Evolutionary conservation across 108 stramenopile species (phyloP), one percentile per base, ranked within the genome.

Genomic region (Stephanodiscus minutulus): DNA sequence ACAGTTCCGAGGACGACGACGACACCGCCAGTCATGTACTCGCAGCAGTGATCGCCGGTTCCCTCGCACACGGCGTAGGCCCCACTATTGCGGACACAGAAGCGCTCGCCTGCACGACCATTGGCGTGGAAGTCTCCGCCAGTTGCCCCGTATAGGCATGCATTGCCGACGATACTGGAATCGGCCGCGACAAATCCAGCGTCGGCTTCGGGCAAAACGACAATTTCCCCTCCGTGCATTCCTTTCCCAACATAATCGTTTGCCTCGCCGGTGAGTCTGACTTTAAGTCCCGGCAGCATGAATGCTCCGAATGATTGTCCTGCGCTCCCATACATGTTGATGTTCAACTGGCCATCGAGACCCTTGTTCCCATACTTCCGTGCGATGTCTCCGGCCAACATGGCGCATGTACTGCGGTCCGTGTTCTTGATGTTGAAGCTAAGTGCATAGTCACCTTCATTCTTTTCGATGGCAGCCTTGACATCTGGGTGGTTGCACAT

Each of bases 211-310:
- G 98, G 97, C 41, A 94, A 88, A 18, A 97, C 88, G 47, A 91
- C 87, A 54, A 98, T 89, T 66, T 93, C 88, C 61, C 97, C 98
- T 52, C 98, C 97, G 72, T 91, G 91, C 70, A 97, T 90, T 7
- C 96, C 94, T 84, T 98, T 98, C 79, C 96, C 96, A 22, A 98
- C 98, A 73, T 97, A 97, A 76, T 98, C 98, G 81, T 98, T 97
- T 3, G 95, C 96, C 78, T 98, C 98, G 29, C 98, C 98, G 43
- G 85, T 87, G 25, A 98, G 82, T 61, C 92, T 83, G 21, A 98
- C 78, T 59, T 76, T 87, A 68, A 96, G 64, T 22, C 96, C 98
- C 43, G 94, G 91, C 28, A 96, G 85, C 48, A 85, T 72, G 64
- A 93, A 94, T 41, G 96, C 94, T 46, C 96, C 97, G 66, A 98